Conservation (phyloP, 1,284 basidiomycete genomes). For the Rhodotorula sp. region DNA sequence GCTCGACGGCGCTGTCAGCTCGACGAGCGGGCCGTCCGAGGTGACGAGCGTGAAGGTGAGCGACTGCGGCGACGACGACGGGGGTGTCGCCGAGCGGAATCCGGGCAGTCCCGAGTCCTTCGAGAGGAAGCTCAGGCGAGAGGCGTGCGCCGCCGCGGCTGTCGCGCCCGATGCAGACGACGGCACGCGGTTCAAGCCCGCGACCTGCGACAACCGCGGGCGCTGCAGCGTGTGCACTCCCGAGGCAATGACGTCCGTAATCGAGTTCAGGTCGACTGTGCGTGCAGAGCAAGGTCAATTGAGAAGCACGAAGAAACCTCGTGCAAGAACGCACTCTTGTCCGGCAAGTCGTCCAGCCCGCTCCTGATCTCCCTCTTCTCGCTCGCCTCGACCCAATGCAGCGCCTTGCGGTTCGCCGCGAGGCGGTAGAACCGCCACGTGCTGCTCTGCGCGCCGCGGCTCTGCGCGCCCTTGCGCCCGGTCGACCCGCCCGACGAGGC, state of each 20-base stretch:
- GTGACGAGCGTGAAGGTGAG: conserved; percentile 28
- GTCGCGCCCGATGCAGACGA: neutral
- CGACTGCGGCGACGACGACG: conserved; percentile 48
- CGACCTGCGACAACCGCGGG: neutral
- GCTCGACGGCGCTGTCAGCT: conserved; percentile 74
- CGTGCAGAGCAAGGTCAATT: neutral
- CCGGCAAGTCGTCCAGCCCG: conserved; percentile 81
- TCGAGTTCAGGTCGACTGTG: conserved; percentile 64
- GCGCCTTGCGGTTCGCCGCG: conserved; percentile 64
- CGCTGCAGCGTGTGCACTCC: neutral
- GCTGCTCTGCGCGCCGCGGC: neutral
- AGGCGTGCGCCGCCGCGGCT: neutral
- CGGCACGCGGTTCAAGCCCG: conserved; percentile 51
- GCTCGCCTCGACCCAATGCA: conserved; percentile 78
- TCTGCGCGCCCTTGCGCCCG: conserved; percentile 12
- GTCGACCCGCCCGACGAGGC: conserved; percentile 51
- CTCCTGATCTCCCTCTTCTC: conserved; percentile 73
- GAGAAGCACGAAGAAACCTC: too few relatives aligned
- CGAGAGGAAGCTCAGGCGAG: neutral
- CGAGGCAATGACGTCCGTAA: conserved; percentile 62
- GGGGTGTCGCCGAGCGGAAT: neutral
- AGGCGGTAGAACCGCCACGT: conserved; percentile 52
- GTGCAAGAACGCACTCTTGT: conserved; percentile 61
- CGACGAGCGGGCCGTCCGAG: conserved; percentile 70
- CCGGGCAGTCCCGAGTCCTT: neutral